These are phyloP conservation scores for Verticillium albo-atrum DNA, from an alignment of 2,329 filamentous ascomycete species.

Conservation along the genomic window DNA sequence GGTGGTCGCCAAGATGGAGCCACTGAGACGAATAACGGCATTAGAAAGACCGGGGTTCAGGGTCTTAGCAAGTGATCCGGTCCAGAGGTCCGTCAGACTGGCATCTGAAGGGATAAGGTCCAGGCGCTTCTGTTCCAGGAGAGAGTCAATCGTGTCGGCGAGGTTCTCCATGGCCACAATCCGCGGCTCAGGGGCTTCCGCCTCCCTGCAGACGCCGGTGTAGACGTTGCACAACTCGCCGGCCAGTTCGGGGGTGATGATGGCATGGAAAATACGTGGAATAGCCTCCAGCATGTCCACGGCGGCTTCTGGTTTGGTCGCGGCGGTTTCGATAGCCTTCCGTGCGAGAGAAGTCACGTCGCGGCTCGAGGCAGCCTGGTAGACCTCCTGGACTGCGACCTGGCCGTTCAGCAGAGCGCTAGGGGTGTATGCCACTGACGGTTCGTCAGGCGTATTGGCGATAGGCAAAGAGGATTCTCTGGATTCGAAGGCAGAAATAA, in stretches of 20 bases:
- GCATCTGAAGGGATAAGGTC: conserved; percentile 24
- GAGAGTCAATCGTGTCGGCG: conserved; percentile 36
- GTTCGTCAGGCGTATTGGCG: not conserved
- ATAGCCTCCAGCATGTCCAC: conserved; percentile 34
- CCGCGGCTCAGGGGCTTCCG: conserved; percentile 38
- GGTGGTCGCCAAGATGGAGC: conserved; percentile 35
- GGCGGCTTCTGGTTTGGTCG: conserved; percentile 26
- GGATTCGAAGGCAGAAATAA: conserved; percentile 25
- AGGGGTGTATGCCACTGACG: not conserved
- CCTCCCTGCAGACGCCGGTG: conserved; percentile 31
- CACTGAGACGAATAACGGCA: conserved; percentile 43
- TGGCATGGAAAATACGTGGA: conserved; percentile 21
- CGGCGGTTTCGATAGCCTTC: not conserved
- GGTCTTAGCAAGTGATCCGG: conserved; percentile 26
- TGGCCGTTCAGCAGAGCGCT: conserved; percentile 36
- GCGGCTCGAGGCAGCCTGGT: conserved; percentile 17
- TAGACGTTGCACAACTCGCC: conserved; percentile 38
- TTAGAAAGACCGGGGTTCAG: conserved; percentile 46
- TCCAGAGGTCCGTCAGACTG: conserved; percentile 36
- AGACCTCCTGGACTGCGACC: conserved; percentile 29
- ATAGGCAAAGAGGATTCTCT: not conserved
- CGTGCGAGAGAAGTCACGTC: not conserved
- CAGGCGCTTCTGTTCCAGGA: conserved; percentile 22
- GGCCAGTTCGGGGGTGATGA: conserved; percentile 16
- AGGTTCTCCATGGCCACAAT: conserved; percentile 43